These are phyloP conservation scores for Kalaharituber pfeilii DNA, from an alignment of 2,329 filamentous ascomycete species.

Conservation along the genomic window DNA sequence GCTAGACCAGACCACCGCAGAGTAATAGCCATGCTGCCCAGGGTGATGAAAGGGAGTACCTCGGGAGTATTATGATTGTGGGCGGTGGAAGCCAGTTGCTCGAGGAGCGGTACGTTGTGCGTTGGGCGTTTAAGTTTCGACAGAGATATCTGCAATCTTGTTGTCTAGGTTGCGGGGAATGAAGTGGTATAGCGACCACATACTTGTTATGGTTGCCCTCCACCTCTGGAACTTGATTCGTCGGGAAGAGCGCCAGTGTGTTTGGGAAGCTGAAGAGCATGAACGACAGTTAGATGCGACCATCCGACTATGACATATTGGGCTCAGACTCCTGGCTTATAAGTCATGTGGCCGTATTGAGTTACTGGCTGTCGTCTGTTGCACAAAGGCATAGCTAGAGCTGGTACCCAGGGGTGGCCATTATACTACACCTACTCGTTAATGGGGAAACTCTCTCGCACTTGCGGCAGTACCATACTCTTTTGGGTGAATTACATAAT, in stretches of 20 bases:
- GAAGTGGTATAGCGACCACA: constrained; percentile 40
- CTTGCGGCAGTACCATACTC: no score
- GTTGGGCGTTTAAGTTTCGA: no score
- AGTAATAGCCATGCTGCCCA: constrained; percentile 75
- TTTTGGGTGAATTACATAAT: no score
- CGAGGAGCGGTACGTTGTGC: constrained; percentile 48
- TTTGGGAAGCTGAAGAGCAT: constrained; percentile 73
- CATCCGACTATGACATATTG: constrained; percentile 71
- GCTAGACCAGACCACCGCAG: constrained; percentile 75
- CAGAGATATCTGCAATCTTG: background rate
- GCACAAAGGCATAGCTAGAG: no score
- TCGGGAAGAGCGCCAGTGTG: constrained; percentile 94
- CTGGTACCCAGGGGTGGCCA: no score
- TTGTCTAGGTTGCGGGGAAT: background rate
- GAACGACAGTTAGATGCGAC: constrained; percentile 89
- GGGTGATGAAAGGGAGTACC: constrained; percentile 76
- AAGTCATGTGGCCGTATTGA: constrained; percentile 50
- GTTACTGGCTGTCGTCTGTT: no score
- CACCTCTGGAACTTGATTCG: constrained; percentile 83
- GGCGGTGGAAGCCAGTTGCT: constrained; percentile 74
- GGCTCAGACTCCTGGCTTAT: constrained; percentile 69
- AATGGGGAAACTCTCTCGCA: no score
- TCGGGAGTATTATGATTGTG: constrained; percentile 78
- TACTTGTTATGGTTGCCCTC: constrained; percentile 47
- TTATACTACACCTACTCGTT: no score